Evolutionary conservation across 148 eudicot genomes (phyloP), one percentile per base, ranked within the genome.

Genomic region (Pharnaceum exiguum): DNA sequence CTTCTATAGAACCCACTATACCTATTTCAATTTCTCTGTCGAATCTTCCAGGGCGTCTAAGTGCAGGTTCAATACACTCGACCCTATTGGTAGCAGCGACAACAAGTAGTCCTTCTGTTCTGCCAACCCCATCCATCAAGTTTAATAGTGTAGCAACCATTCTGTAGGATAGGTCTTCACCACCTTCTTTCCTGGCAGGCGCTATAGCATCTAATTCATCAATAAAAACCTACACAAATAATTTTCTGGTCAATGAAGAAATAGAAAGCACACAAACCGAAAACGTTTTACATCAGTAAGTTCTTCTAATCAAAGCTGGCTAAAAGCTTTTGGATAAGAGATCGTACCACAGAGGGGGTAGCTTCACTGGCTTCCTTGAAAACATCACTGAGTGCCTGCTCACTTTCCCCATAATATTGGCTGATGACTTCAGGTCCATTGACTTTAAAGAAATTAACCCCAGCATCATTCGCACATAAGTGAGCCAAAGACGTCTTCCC

Each of bases 191-290:
- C 50, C 96, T 77, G 22, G 96, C 90, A 53, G 96, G 97, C 26
- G 96, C 97, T 65, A 91, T 88, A 40, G 98, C 90, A 83, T 91
- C 96, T 73, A 91, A 78, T 66, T 88, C 98, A 69, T 91, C 98
- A 48, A 91, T 85, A 71, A 91, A 88, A 24, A 91, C 79, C 98
- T 91, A 44, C 17, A 22, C 50, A 76, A 39, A 25, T 22, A 57
- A 51, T 16, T 56, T 33, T 8, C 9, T 48, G 29, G 46, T 67
- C 38, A 67, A 43, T 28, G 50, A 40, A 23, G 23, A 36, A 56
- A 42, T 11, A 56, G 10, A 13, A 24, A 46, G 30, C 46, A 31
- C 10, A 22, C 19, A 55, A 39, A 15, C 3, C 11, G n/a, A 16
- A 22, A 57, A 26, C 16, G 7, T 27, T 7, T 28, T 39, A 15